Evolutionary conservation across 78 protist species (phyloP).

Genomic region (Creolimax fragrantissima): DNA sequence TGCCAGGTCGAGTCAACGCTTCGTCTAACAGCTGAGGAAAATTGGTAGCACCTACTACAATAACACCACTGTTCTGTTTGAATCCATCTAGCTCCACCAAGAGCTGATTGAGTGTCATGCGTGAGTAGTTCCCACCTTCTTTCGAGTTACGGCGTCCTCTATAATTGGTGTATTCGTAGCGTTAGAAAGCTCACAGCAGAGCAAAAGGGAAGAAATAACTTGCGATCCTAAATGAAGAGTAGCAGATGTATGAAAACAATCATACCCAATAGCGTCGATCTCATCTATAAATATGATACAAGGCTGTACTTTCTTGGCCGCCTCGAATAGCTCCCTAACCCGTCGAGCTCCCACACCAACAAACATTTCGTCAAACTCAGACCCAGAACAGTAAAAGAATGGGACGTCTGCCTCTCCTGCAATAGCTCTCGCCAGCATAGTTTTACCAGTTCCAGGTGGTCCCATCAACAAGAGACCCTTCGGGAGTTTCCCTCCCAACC

Average conservation of each 20-base stretch:
- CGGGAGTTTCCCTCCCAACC: slow-evolving; percentile 84
- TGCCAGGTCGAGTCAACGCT: slow-evolving; percentile 84
- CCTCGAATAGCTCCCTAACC: slow-evolving; percentile 73
- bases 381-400: slow-evolving; percentile 65
- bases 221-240: too few species aligned
- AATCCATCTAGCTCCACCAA: slow-evolving; percentile 78
- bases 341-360: slow-evolving; percentile 94
- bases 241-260: too few species aligned
- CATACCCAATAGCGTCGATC: slow-evolving; percentile 83
- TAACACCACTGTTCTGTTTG: slow-evolving; percentile 45
- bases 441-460: slow-evolving; percentile 92
- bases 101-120: slow-evolving; percentile 76
- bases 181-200: too few species aligned
- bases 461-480: slow-evolving; percentile 78
- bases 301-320: slow-evolving; percentile 65
- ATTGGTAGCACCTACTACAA: slow-evolving; percentile 92
- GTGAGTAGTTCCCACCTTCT: slow-evolving; percentile 32
- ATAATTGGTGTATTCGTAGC: too few species aligned
- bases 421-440: slow-evolving; percentile 86
- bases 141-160: slow-evolving; percentile 40
- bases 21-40: slow-evolving; percentile 70
- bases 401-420: slow-evolving; percentile 88
- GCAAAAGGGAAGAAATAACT: too few species aligned
- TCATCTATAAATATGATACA: slow-evolving; percentile 90
- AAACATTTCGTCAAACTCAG: slow-evolving; percentile 83